Evolutionary conservation across 139 green algal genomes (phyloP).

Genomic region (Tetraselmis chui): DNA sequence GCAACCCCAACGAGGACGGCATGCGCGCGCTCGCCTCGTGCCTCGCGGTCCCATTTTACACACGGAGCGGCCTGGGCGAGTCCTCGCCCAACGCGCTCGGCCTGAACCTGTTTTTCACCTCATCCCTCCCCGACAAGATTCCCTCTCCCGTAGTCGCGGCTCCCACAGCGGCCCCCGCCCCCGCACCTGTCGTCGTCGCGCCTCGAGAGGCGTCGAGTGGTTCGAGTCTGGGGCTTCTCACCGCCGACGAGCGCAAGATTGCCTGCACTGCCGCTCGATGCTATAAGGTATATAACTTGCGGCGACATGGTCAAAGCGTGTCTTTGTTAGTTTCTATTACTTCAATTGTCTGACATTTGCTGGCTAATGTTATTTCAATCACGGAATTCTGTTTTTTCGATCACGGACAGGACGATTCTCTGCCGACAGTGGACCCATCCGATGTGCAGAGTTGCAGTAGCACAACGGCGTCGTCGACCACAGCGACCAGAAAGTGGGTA

Average conservation of each 20-base stretch:
- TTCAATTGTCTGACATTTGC: neutral
- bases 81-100: neutral
- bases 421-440: neutral
- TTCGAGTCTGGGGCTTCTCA: neutral
- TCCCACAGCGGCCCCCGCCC: neutral
- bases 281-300: neutral
- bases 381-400: too few relatives aligned
- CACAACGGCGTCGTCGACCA: neutral
- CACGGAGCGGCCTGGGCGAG: neutral
- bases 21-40: neutral
- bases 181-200: neutral
- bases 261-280: neutral
- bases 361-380: neutral
- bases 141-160: neutral
- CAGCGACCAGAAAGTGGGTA: neutral
- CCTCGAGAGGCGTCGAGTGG: neutral
- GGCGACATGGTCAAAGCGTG: neutral
- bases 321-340: neutral
- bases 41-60: neutral
- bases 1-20: neutral
- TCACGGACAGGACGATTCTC: neutral
- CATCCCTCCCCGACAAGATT: neutral
- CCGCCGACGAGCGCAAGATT: neutral
- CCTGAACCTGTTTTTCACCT: neutral
- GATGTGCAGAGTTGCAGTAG: neutral